Base-by-base conservation (phyloP, 2,329 filamentous ascomycete genomes). In the Parascedosporium putredinis region DNA sequence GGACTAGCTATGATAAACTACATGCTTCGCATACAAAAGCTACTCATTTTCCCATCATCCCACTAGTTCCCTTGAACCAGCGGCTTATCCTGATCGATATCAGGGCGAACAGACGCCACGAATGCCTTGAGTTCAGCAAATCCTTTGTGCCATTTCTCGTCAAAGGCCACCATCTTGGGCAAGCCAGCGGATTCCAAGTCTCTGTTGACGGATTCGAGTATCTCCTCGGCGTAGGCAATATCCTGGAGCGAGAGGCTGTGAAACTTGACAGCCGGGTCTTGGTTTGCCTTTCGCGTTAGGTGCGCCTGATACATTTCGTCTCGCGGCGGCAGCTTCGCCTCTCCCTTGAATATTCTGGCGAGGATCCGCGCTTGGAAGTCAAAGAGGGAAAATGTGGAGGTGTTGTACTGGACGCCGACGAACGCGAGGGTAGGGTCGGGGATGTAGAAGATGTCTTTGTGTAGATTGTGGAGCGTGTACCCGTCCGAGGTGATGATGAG, bases 391-490 rank as follows among this genome's bases (percentile, higher is more conserved):
- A 86, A 87, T 0, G 83, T 86, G 0, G 81, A 79, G 0, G 78
- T 78, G 57, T 83, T 77, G 57, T 79, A 84, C 0, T 79, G 81
- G 0, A 82, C 75, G 0, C 83, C 83, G 16, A 86, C 67, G 54
- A 86, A 86, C 0, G 71, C 66, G 1, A 86, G 65, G 0, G 78
- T 76, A 0, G 82, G 80, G 52, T 86, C 81, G 0, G 73, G 72
- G 40, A 85, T 84, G 62, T 85, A 86, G 59, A 84, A 86, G 12
- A 86, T 80, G 58, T 87, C 83, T 51, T 78, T 78, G 66, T 86
- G 78, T 1, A 86, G 66, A 55, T 86, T 86, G 57, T 86, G 83
- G 3, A 72, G n/a, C 12, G 31, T 47, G 29, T 38, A 36, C 7
- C 45, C 45, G 20, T 47, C 45, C 2, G 45, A 36, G 18, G 45